Evolutionary conservation across 225 moss, liverwort and hornwort species (phyloP).

Genomic region (Ulota crispa): DNA sequence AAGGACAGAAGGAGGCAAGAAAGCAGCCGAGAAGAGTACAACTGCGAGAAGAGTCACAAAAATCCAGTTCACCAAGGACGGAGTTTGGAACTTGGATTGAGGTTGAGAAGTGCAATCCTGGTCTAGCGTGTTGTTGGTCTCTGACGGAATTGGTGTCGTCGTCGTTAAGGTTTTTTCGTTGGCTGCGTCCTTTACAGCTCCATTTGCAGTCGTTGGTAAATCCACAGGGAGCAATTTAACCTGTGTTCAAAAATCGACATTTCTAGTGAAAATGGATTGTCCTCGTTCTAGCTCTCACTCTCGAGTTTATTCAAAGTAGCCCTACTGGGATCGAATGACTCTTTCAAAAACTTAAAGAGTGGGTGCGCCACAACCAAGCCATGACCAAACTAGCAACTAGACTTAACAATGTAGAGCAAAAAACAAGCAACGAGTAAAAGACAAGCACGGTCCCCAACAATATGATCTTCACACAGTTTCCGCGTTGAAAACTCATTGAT

Average conservation of each 20-base stretch:
- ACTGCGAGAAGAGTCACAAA: neutral
- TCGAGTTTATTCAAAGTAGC: neutral
- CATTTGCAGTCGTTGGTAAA: neutral
- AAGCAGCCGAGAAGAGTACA: conserved; percentile 31
- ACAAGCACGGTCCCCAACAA: neutral
- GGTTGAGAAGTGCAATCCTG: neutral
- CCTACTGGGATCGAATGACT: neutral
- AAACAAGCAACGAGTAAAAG: neutral
- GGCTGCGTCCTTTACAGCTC: neutral
- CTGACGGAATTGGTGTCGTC: neutral
- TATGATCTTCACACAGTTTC: neutral
- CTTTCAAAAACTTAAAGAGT: neutral
- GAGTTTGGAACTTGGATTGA: conserved; percentile 12
- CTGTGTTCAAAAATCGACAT: conserved; percentile 20
- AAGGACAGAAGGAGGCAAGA: conserved; percentile 29
- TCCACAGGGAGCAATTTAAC: conserved; percentile 27
- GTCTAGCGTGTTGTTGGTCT: neutral
- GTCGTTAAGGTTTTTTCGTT: neutral
- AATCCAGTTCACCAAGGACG: conserved; percentile 20
- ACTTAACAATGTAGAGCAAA: neutral
- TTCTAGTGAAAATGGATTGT: neutral
- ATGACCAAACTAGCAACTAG: neutral
- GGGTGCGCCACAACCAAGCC: neutral
- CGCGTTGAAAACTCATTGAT: neutral
- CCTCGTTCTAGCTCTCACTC: neutral